Conservation (phyloP, 169 alveolate genomes). For the Eimeria brunetti region DNA sequence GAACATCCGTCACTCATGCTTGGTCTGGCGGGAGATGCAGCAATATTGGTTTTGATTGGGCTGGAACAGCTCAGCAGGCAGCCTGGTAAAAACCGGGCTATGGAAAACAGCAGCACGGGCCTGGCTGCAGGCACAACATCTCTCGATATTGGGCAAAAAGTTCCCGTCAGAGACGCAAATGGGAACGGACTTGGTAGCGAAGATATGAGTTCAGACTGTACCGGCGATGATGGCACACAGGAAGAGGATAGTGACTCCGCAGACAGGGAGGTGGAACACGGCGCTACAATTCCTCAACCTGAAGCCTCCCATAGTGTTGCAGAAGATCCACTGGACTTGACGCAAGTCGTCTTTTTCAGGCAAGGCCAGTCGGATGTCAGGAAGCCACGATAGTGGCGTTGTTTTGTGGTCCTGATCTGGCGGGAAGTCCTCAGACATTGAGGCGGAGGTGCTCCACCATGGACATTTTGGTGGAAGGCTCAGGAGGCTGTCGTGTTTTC, state of each 20-base stretch:
- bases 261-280: not conserved
- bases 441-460: not conserved
- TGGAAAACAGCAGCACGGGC: not conserved
- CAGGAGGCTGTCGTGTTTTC: not conserved
- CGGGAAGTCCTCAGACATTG: not conserved
- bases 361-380: not conserved
- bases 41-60: constrained; percentile 14
- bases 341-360: constrained; percentile 37
- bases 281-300: not conserved
- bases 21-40: constrained; percentile 57
- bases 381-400: not conserved
- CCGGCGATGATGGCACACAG: constrained; percentile 24
- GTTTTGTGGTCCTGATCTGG: not conserved
- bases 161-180: not conserved
- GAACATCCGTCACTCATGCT: constrained; percentile 40
- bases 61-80: not conserved
- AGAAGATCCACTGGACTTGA: constrained; percentile 39
- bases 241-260: constrained; percentile 22
- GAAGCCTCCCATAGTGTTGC: not conserved
- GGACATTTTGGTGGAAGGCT: not conserved
- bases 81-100: not conserved
- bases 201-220: constrained; percentile 20
- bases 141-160: not conserved
- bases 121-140: not conserved
- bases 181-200: not conserved